Evolutionary conservation across 2,329 filamentous ascomycete species (phyloP).

Genomic region (Talaromyces amestolkiae): DNA sequence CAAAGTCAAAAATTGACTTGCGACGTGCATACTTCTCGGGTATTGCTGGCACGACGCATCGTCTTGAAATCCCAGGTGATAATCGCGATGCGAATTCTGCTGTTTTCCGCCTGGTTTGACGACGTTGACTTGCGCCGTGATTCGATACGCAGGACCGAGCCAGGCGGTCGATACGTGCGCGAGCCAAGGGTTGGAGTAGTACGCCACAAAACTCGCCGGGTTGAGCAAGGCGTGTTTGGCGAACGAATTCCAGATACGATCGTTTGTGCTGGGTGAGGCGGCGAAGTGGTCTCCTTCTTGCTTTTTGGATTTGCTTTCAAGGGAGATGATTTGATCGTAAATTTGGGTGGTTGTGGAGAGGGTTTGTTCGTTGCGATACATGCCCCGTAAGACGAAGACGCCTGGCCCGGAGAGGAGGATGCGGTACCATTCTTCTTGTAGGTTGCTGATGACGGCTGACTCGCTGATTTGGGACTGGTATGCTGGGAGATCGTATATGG

Average conservation of each 20-base stretch:
- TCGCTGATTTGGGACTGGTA: not conserved
- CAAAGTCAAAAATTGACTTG: not conserved
- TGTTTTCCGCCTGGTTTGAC: not conserved
- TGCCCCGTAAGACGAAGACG: conserved; percentile 56
- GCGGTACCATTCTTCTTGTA: conserved; percentile 62
- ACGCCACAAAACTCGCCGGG: conserved; percentile 52
- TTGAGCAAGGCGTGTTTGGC: conserved; percentile 58
- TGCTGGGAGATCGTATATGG: not conserved
- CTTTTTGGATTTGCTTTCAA: not conserved
- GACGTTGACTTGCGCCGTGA: not conserved
- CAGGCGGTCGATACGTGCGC: conserved; percentile 23
- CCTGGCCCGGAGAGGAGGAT: conserved; percentile 58
- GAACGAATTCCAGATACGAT: conserved; percentile 66
- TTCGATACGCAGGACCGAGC: not conserved
- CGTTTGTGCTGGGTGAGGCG: conserved; percentile 50
- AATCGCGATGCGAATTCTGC: not conserved
- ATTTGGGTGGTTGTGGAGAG: conserved; percentile 47
- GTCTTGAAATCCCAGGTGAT: not conserved
- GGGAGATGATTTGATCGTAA: not conserved
- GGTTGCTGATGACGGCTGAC: conserved; percentile 26
- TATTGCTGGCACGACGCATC: not conserved
- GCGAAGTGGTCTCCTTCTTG: conserved; percentile 8
- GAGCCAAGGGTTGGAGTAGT: conserved; percentile 60
- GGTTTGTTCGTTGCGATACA: conserved; percentile 43
- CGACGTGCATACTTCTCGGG: not conserved